Evolutionary conservation across 2,329 filamentous ascomycete genomes (phyloP).

Genomic region (Stachybotrys elegans): DNA sequence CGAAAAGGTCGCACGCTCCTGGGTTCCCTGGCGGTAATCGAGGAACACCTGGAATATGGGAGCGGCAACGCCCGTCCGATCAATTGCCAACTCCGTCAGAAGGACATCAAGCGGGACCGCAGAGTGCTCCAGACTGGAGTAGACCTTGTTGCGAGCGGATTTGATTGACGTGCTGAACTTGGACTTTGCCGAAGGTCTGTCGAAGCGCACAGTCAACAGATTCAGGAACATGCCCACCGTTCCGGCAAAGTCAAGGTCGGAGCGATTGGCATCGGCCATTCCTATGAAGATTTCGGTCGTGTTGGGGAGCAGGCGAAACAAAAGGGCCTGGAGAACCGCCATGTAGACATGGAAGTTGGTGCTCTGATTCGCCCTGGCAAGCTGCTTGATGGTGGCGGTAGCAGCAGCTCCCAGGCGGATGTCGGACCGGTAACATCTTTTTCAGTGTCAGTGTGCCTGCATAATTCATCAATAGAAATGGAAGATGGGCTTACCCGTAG

Average conservation of each 20-base stretch:
- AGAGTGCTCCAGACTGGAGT: not conserved
- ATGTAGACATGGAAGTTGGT: not conserved
- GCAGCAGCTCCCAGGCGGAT: not conserved
- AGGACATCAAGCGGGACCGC: not conserved
- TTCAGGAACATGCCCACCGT: not conserved
- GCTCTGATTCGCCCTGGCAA: not conserved
- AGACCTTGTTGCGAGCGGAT: not conserved
- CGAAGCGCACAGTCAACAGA: not conserved
- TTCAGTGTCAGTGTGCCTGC: no score
- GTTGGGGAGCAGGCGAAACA: not conserved
- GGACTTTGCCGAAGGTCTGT: not conserved
- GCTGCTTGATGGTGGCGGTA: not conserved
- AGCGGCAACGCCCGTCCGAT: not conserved
- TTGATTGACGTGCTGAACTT: not conserved
- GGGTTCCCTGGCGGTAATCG: not conserved
- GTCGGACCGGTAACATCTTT: not conserved
- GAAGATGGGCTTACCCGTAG: no score
- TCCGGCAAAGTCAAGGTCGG: not conserved
- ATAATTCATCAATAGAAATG: no score
- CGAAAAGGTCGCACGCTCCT: not conserved
- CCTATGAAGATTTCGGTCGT: not conserved
- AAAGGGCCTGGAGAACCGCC: not conserved
- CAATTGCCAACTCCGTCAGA: not conserved
- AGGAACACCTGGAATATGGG: not conserved
- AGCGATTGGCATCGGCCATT: not conserved